Conservation (phyloP, 2,329 filamentous ascomycete genomes). For the Calonectria hawksworthii region DNA sequence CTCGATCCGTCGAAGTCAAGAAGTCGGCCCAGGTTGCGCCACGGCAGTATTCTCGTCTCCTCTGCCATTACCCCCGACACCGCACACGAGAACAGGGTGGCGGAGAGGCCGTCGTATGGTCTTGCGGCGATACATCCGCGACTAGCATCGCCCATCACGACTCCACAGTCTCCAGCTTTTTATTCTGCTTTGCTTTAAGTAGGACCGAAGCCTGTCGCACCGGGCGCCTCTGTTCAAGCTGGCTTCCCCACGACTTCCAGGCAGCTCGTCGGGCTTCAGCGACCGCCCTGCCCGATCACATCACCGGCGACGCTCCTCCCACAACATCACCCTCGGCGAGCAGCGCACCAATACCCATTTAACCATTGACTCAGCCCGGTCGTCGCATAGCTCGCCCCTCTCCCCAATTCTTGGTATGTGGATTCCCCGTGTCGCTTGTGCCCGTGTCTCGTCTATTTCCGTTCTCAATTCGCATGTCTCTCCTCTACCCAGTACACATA, state of each 20-base stretch:
- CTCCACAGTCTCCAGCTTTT: slow-evolving; percentile 1
- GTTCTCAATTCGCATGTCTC: slow-evolving; percentile 24
- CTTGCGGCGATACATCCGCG: neutral
- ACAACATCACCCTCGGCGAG: slow-evolving; percentile 51
- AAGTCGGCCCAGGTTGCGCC: neutral
- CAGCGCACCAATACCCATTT: slow-evolving; percentile 49
- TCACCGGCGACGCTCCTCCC: slow-evolving; percentile 65
- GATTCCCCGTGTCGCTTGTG: slow-evolving; percentile 20
- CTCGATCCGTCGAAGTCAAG: neutral
- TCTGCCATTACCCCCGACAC: neutral
- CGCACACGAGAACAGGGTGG: neutral
- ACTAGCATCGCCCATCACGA: neutral
- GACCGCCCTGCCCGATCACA: slow-evolving; percentile 63
- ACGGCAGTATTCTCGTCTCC: neutral
- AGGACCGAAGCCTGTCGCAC: slow-evolving; percentile 39
- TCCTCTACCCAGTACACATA: slow-evolving; percentile 5
- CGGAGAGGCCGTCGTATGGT: neutral
- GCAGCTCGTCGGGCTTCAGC: slow-evolving; percentile 68
- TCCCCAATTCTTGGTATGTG: slow-evolving; percentile 71
- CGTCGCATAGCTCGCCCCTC: slow-evolving; percentile 52
- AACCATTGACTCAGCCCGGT: slow-evolving; percentile 48
- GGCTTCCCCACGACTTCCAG: slow-evolving; percentile 64
- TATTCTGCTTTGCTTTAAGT: slow-evolving; percentile 19
- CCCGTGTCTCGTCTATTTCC: slow-evolving; percentile 41
- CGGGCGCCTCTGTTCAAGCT: slow-evolving; percentile 56